Base-by-base conservation (phyloP, 495 filamentous ascomycete genomes). In the Tuber microsphaerosporum region DNA sequence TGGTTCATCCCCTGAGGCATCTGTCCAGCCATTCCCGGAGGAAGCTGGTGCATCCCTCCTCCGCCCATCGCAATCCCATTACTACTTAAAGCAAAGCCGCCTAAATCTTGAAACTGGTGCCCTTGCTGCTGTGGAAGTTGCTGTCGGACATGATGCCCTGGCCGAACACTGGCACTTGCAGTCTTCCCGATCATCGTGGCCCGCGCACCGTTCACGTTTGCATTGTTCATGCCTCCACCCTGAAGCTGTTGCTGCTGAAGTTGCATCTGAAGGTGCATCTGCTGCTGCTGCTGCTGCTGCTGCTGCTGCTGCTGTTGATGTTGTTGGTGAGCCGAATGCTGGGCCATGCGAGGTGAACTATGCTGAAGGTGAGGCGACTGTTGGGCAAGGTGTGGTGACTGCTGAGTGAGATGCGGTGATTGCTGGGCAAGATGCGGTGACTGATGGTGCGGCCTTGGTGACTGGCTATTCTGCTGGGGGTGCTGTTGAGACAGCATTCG, bases 261-360 rank as follows among this genome's bases (percentile, higher is more conserved):
- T 73, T 74, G 76, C 41, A 76, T 72, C 8, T 75, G 71, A 65
- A 73, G 76, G 9, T 78, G 77, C 37, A 46, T 74, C 43, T 82
- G 77, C 43, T 75, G 80, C 75, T 82, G 77, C 46, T 42, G 41
- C n/a, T n/a, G n/a, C n/a, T n/a, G n/a, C n/a, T n/a, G n/a, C n/a
- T n/a, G n/a, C n/a, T n/a, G n/a, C n/a, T n/a, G n/a, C n/a, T n/a
- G n/a, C n/a, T n/a, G n/a, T n/a, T n/a, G n/a, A n/a, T n/a, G 42
- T 43, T 77, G 76, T 43, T 76, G 76, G 37, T 72, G 79, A 12
- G 51, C 70, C 46, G 51, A n/a, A 61, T 80, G 78, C 22, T 79
- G 78, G 10, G 70, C 70, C 39, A 75, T 81, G 46, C 75, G 79
- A 26, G 78, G 79, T 12, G 78, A 81, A 48, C 77, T 81, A 44